Conservation (phyloP, 192 early-diverging fungal genomes). For the Dispira simplex region DNA sequence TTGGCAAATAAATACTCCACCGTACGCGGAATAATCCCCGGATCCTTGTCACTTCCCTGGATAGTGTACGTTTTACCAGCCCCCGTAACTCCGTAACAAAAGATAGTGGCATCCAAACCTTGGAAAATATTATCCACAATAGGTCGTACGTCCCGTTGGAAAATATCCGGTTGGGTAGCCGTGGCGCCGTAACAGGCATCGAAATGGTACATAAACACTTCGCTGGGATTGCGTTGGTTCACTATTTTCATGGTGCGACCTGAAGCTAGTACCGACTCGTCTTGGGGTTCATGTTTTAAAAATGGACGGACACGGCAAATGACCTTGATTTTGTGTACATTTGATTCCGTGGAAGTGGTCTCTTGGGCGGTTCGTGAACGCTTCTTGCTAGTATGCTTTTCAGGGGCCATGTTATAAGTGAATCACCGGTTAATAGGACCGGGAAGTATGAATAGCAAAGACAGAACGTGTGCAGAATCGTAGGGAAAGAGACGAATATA, state of each 20-base stretch:
- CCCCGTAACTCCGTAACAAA: conserved; percentile 52
- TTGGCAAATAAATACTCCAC: conserved; percentile 32
- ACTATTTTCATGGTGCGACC: conserved; percentile 28
- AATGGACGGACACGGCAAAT: conserved; percentile 46
- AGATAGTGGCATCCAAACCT: conserved; percentile 45
- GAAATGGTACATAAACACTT: conserved; percentile 24
- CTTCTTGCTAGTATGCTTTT: too few species aligned
- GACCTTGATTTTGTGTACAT: conserved; percentile 34
- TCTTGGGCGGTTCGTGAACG: too few species aligned
- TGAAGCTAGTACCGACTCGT: conserved; percentile 24
- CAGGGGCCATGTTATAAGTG: too few species aligned
- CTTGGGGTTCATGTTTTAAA: conserved; percentile 29
- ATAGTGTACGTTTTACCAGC: conserved; percentile 54
- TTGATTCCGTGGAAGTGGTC: neutral
- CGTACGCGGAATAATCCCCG: conserved; percentile 44
- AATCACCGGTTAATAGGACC: too few species aligned
- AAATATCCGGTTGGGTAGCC: conserved; percentile 27
- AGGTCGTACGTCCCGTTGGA: conserved; percentile 34
- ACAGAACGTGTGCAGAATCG: too few species aligned
- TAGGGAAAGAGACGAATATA: too few species aligned
- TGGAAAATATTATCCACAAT: conserved; percentile 35
- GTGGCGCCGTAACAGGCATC: conserved; percentile 32
- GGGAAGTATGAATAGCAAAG: too few species aligned
- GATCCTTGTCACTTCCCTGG: conserved; percentile 30
- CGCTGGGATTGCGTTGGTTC: conserved; percentile 32